Evolutionary conservation across 139 green algal genomes (phyloP), one percentile per base, ranked within the genome.

Genomic region (Chlorella ohadii): DNA sequence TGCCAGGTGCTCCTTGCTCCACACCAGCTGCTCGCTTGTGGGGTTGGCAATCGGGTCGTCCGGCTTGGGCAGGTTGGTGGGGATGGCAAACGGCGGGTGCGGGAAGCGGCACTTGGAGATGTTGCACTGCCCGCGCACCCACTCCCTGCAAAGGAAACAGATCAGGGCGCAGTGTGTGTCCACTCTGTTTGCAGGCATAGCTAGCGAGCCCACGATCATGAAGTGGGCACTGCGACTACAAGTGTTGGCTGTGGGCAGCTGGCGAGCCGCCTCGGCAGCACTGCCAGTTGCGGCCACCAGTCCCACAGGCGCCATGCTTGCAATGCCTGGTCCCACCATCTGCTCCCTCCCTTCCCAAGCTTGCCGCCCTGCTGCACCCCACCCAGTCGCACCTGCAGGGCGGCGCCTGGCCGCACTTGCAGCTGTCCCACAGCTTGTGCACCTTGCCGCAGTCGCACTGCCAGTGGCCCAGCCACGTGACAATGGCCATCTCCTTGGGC

Each of bases 401-500:
- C 70, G 84, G 84, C 71, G 70, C 68, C 84, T 88, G 84, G 66
- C 84, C 84, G 47, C 84, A 88, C 71, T 79, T 78, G 84, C 84
- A 88, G 41, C 75, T 67, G 61, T 88, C 84, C 84, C 84, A 88
- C 41, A 88, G 84, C 77, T 88, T 88, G 79, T 84, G 84, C 23
- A 88, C 84, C 61, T 79, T 78, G 78, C 84, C 84, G 84, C 84
- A 88, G 61, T 84, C 51, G 66, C 84, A 88, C 63, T 88, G 84
- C 84, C 84, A 88, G 79, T 88, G 84, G 44, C 84, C 84, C 79
- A 88, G 63, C 84, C 84, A 88, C 9, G 84, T 85, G 36, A 88
- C 74, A 5, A 88, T 88, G 11, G 74, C 76, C 84, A 88, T 84
- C 66, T 88, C 84, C 61, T 88, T 81, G 3, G 72, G 57, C 22